Base-by-base conservation (phyloP, 2,329 filamentous ascomycete species). In the Xylariaceae sp. region DNA sequence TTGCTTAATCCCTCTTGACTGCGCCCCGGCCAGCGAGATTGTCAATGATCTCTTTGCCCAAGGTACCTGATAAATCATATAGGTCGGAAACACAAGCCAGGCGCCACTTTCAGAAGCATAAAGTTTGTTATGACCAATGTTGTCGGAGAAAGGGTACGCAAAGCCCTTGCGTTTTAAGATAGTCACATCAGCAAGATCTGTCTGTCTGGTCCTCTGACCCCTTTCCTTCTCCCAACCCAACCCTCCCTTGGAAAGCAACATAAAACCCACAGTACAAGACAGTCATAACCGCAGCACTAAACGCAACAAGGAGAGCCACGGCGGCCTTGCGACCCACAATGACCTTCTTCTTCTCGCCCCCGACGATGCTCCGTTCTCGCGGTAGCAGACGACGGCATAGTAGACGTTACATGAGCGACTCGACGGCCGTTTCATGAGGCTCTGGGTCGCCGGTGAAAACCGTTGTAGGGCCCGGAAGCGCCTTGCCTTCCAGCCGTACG, bases 401-500 rank as follows among this genome's bases (percentile, higher is more conserved):
- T 68, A 39, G 65, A 61, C 21, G 57, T n/a, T 89, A 90, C 53
- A 81, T 70, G 23, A 66, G 40, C 3, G 76, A 79, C 69, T 92
- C 86, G 38, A 85, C 51, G 5, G 76, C 60, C 56, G 90, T 92
- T 48, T 89, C n/a, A n/a, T n/a, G 58, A 5, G 69, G 53, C 18
- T 74, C 74, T 69, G 94, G 88, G 26, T 87, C 86, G 29, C 73
- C 76, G 0, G 85, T 85, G 64, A 94, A n/a, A 95, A 24, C 88
- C 87, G 57, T 81, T 79, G 15, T 70, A 61, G 12, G 70, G 70
- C 44, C 85, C 65, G 59, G 74, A 87, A 3, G 83, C n/a, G n/a
- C n/a, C n/a, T n/a, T n/a, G n/a, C 81, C 52, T 82, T 80, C 69
- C 74, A 82, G 28, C 88, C 87, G 66, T 95, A 95, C 87, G 66